Percentiles rank a stretch among this genome's conserved stretches.
These are phyloP conservation scores for Colletotrichum navitas DNA, from an alignment of 2,329 filamentous ascomycete genomes.

Conservation along the genomic window DNA sequence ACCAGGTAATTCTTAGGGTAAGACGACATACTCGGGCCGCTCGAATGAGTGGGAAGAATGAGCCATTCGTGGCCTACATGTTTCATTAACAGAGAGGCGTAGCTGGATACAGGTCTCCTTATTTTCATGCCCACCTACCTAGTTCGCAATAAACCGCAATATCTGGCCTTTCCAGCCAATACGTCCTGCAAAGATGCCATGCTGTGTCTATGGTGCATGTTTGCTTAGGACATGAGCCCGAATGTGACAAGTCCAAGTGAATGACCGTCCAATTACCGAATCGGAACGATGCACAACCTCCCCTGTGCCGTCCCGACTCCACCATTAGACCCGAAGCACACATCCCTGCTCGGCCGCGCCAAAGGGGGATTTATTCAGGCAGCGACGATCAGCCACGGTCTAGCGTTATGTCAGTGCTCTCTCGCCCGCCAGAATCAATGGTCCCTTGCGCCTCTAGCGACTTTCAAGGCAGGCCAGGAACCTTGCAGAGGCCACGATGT, in stretches of 20 bases:
- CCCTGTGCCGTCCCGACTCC: neutral
- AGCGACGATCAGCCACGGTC: neutral
- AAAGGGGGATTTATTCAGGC: neutral
- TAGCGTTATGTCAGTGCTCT: conserved; percentile 14
- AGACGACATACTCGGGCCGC: neutral
- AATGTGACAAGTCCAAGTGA: neutral
- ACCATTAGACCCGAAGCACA: neutral
- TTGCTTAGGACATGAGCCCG: neutral
- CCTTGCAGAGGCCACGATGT: conserved; percentile 20
- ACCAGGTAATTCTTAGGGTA: neutral
- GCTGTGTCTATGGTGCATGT: neutral
- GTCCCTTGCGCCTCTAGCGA: conserved; percentile 15
- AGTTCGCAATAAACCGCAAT: neutral
- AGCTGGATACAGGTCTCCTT: neutral
- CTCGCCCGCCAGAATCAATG: conserved; percentile 3
- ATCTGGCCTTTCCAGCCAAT: neutral
- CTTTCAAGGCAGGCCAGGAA: neutral
- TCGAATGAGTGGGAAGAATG: conserved; percentile 1
- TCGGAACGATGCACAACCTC: conserved; percentile 7
- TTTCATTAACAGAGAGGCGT: conserved; percentile 20
- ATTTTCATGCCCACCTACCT: neutral
- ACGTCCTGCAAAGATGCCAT: neutral
- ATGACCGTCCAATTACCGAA: conserved; percentile 3
- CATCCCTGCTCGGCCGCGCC: conserved; percentile 18
- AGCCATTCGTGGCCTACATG: neutral